Evolutionary conservation across 257 asterid species (phyloP).

Genomic region (Coffea canephora): DNA sequence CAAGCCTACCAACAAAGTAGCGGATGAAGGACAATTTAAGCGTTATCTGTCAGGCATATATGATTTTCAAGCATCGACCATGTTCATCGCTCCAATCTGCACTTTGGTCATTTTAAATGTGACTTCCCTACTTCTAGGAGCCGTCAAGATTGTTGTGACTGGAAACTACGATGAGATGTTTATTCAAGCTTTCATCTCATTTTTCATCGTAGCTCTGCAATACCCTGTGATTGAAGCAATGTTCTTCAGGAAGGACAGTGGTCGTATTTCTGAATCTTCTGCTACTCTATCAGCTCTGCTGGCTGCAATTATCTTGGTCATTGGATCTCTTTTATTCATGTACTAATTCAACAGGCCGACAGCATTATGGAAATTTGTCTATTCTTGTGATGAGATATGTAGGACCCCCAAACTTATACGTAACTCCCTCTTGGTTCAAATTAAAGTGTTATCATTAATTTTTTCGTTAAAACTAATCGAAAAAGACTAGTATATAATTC

Average conservation of each 20-base stretch:
- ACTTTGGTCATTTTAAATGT: constrained; percentile 41
- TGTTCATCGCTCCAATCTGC: constrained; percentile 48
- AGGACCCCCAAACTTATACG: too few species aligned
- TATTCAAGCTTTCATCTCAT: too few species aligned
- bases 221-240: constrained; percentile 51
- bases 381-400: too few species aligned
- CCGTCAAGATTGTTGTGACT: too few species aligned
- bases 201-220: background rate
- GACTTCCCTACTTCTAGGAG: constrained; percentile 36
- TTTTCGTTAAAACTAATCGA: too few species aligned
- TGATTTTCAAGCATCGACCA: constrained; percentile 49
- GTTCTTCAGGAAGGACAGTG: constrained; percentile 54
- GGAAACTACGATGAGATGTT: too few species aligned
- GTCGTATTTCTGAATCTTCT: constrained; percentile 32
- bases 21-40: constrained; percentile 44
- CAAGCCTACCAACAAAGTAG: constrained; percentile 55
- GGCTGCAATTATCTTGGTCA: background rate
- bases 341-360: too few species aligned
- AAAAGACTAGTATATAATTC: too few species aligned
- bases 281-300: constrained; percentile 23
- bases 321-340: background rate
- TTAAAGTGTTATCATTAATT: too few species aligned
- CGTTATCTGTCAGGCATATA: constrained; percentile 28
- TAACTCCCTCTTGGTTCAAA: too few species aligned
- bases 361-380: too few species aligned